Evolutionary conservation across 176 grass and related monocot genomes (phyloP).

Genomic region (Tuctoria greenei): DNA sequence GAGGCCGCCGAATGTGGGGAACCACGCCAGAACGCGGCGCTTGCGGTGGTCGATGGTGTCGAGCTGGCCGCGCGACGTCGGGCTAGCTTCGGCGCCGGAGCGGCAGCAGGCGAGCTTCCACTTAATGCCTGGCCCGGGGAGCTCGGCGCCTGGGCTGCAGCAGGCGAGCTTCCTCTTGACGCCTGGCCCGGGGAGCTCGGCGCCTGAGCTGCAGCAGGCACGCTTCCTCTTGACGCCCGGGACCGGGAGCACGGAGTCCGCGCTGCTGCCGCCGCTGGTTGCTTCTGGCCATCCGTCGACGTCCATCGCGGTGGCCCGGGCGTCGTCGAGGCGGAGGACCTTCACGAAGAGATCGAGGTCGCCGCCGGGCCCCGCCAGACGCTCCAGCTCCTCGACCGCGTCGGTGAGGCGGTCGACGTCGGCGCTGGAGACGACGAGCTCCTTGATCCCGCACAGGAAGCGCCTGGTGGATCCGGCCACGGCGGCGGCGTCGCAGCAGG

Average conservation of each 20-base stretch:
- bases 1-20: background rate
- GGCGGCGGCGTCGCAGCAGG: background rate
- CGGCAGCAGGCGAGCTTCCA: background rate
- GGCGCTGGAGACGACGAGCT: constrained; percentile 11
- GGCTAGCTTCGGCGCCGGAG: background rate
- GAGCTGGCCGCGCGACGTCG: background rate
- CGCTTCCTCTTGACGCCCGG: too few species aligned
- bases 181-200: background rate
- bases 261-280: background rate
- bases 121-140: background rate
- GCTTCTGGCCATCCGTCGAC: background rate
- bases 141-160: background rate
- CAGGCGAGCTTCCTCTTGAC: background rate
- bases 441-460: background rate
- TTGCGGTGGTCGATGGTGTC: background rate
- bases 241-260: background rate
- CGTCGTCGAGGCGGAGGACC: constrained; percentile 12
- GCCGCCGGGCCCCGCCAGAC: background rate
- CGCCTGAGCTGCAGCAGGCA: too few species aligned
- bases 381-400: constrained; percentile 32
- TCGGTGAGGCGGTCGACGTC: constrained; percentile 28
- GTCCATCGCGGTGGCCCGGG: constrained; percentile 4
- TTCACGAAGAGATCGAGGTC: constrained; percentile 28
- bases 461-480: constrained; percentile 1
- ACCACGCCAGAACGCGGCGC: background rate